Evolutionary conservation across 78 protist genomes (phyloP).

Genomic region (Chrysochromulina tobinii): DNA sequence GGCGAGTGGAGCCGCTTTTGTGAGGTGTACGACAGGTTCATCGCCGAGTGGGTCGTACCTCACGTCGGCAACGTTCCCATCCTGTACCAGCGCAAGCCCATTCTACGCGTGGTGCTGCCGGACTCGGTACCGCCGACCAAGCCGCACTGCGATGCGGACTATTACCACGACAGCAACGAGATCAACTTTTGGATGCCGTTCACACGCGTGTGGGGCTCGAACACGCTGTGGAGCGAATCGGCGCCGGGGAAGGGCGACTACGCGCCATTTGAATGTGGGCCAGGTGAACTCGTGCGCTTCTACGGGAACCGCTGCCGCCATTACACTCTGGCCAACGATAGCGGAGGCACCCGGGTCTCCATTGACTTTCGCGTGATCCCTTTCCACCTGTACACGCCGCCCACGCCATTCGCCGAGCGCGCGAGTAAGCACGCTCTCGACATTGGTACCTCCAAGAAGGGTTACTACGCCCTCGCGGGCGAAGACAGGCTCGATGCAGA

Average conservation of each 20-base stretch:
- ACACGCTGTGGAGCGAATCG: not conserved
- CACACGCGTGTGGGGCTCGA: not conserved
- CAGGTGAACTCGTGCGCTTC: not conserved
- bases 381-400: not conserved
- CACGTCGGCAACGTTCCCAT: too few relatives aligned
- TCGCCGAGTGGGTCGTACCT: too few relatives aligned
- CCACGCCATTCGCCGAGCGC: too few relatives aligned
- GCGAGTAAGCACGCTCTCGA: too few relatives aligned
- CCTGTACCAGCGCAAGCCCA: too few relatives aligned
- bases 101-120: too few relatives aligned
- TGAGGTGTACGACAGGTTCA: too few relatives aligned
- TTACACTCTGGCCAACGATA: not conserved
- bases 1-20: too few relatives aligned
- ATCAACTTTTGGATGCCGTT: not conserved
- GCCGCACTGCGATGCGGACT: not conserved
- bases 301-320: not conserved
- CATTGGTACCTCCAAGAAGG: too few relatives aligned
- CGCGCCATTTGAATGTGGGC: not conserved
- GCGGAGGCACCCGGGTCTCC: not conserved
- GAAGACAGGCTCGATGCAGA: too few relatives aligned
- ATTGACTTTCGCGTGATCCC: not conserved
- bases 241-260: not conserved
- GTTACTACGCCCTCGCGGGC: too few relatives aligned
- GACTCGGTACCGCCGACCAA: too few relatives aligned
- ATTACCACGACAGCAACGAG: not conserved